Conservation (phyloP, 805 yeast genomes). For the Hanseniaspora mollemarum region DNA sequence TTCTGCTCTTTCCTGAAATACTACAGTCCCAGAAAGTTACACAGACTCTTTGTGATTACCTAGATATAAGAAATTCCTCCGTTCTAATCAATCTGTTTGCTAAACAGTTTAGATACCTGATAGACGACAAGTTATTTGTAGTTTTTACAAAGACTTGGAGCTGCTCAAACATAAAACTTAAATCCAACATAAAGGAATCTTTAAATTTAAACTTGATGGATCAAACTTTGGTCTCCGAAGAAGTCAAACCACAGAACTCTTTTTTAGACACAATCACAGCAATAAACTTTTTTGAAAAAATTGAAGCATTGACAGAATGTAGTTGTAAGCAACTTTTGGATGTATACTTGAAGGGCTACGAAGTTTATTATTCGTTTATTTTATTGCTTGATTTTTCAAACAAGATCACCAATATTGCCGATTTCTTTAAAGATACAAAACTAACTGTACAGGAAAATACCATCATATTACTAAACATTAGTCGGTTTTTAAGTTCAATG, state of each 20-base stretch:
- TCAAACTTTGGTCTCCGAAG: not conserved
- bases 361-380: not conserved
- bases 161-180: slow-evolving; percentile 1
- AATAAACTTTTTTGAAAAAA: not conserved
- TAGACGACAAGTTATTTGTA: slow-evolving; percentile 10
- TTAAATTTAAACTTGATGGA: not conserved
- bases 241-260: not conserved
- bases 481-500: slow-evolving; percentile 2
- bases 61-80: slow-evolving; percentile 6
- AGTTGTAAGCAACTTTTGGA: not conserved
- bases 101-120: slow-evolving; percentile 1
- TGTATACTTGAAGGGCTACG: slow-evolving; percentile 1
- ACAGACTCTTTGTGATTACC: not conserved
- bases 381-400: not conserved
- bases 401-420: not conserved
- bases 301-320: not conserved
- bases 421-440: not conserved
- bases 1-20: slow-evolving; percentile 6
- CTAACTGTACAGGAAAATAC: not conserved
- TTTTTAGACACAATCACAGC: not conserved
- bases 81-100: not conserved
- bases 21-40: slow-evolving; percentile 7
- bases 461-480: not conserved
- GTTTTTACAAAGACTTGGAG: slow-evolving; percentile 5
- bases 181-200: too few relatives aligned